Evolutionary conservation across 495 filamentous ascomycete species (phyloP).

Genomic region (Chaetomium tenue): DNA sequence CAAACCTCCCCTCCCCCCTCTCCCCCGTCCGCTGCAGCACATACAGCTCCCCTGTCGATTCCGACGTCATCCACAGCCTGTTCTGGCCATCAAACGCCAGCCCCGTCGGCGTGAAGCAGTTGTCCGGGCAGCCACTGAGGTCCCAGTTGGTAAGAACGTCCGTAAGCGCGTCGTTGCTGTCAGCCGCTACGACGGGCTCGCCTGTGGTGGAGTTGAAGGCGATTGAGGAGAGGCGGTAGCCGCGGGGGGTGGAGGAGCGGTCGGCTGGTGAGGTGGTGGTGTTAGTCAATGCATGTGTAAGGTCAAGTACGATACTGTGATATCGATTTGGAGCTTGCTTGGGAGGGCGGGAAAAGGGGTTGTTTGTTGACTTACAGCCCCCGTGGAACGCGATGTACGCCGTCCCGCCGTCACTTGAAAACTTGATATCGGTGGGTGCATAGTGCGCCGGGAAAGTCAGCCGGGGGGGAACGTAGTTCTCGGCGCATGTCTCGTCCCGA

Average conservation of each 20-base stretch:
- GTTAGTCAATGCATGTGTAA: too few relatives aligned
- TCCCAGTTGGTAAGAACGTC: conserved; percentile 52
- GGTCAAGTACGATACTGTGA: too few relatives aligned
- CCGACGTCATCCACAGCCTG: too few relatives aligned
- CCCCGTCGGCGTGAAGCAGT: conserved; percentile 54
- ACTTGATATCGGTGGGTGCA: conserved; percentile 57
- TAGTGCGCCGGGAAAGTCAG: conserved; percentile 55
- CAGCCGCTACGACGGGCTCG: conserved; percentile 38
- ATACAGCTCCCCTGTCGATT: too few relatives aligned
- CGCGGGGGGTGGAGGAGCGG: conserved; percentile 45
- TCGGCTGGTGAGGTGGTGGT: conserved; percentile 35
- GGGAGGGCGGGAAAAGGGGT: too few relatives aligned
- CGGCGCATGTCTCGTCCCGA: conserved; percentile 48
- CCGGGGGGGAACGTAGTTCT: conserved; percentile 41
- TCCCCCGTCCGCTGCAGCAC: conserved; percentile 32
- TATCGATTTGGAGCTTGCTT: too few relatives aligned
- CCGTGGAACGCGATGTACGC: conserved; percentile 58
- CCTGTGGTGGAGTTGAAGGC: conserved; percentile 39
- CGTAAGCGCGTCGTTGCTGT: conserved; percentile 38
- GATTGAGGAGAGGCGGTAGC: conserved; percentile 50
- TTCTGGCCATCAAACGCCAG: conserved; percentile 46
- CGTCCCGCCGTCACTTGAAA: conserved; percentile 37
- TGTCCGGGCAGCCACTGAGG: conserved; percentile 42
- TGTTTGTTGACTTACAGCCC: conserved; percentile 42
- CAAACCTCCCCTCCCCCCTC: conserved; percentile 11